Evolutionary conservation across 1,284 basidiomycete species (phyloP).

Genomic region (Papiliotrema nemorosa): DNA sequence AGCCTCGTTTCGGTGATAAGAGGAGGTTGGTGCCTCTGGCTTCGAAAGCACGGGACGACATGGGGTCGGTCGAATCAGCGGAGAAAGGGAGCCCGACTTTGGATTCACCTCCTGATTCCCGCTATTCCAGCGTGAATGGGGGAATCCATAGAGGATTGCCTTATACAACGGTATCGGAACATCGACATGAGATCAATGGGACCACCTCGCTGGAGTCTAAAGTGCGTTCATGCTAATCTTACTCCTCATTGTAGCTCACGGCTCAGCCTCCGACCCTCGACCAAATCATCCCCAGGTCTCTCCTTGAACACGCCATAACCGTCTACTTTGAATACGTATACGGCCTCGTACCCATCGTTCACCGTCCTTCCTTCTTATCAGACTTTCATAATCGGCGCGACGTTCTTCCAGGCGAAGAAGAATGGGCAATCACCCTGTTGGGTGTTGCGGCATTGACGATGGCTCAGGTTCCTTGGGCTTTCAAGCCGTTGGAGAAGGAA

Average conservation of each 20-base stretch:
- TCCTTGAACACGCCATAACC: not conserved
- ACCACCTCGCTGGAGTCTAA: too few species aligned
- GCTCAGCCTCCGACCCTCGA: not conserved
- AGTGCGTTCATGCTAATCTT: not conserved
- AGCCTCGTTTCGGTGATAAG: not conserved
- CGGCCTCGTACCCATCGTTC: slow-evolving; percentile 61
- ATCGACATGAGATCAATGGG: too few species aligned
- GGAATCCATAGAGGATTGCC: too few species aligned
- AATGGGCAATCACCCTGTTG: slow-evolving; percentile 77
- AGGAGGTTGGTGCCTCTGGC: not conserved
- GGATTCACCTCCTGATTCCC: too few species aligned
- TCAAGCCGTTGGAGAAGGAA: not conserved
- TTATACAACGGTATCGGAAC: too few species aligned
- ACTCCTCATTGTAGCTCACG: not conserved
- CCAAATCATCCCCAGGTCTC: not conserved
- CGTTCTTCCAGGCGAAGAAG: slow-evolving; percentile 60
- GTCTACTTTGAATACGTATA: slow-evolving; percentile 83
- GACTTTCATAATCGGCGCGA: slow-evolving; percentile 69
- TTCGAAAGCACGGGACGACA: not conserved
- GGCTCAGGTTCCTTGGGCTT: slow-evolving; percentile 48
- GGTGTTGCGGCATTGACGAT: slow-evolving; percentile 74
- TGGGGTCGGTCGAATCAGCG: too few species aligned
- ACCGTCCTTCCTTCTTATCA: slow-evolving; percentile 68
- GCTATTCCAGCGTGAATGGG: too few species aligned
- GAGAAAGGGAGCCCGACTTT: too few species aligned